phyloP scores from a whole-genome alignment of 1,284 basidiomycete genomes.

The Anthracocystis panici-leucophaei region DNA sequence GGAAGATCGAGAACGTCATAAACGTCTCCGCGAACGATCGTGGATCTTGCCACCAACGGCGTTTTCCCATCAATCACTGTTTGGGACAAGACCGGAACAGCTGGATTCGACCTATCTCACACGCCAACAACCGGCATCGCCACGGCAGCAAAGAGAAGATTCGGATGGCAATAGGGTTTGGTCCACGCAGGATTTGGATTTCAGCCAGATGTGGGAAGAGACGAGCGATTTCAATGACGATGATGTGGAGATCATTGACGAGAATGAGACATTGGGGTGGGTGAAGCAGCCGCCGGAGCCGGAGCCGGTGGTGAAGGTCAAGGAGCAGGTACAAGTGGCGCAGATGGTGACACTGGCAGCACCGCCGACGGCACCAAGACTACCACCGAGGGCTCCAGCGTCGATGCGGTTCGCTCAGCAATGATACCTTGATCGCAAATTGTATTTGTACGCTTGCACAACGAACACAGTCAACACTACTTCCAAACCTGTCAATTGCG shows the following conservation, averaged over 20 bases:
- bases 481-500: too few relatives aligned
- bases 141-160: slow-evolving; percentile 8
- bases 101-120: slow-evolving; percentile 33
- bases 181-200: slow-evolving; percentile 45
- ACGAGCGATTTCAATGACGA: slow-evolving; percentile 53
- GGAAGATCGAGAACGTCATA: slow-evolving; percentile 93
- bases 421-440: too few relatives aligned
- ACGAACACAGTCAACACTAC: not conserved
- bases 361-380: not conserved
- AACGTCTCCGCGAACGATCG: slow-evolving; percentile 84
- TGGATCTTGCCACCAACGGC: slow-evolving; percentile 84
- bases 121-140: slow-evolving; percentile 4
- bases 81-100: slow-evolving; percentile 36
- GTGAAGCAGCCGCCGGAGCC: slow-evolving; percentile 13
- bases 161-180: slow-evolving; percentile 31
- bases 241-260: slow-evolving; percentile 28
- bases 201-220: slow-evolving; percentile 48
- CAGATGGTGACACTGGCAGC: not conserved
- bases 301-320: not conserved
- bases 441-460: slow-evolving; percentile 32
- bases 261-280: slow-evolving; percentile 26
- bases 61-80: slow-evolving; percentile 35
- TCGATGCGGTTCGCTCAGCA: slow-evolving; percentile 32
- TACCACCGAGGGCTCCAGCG: slow-evolving; percentile 27
- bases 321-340: not conserved